Evolutionary conservation across 2,329 filamentous ascomycete genomes (phyloP).

Genomic region (Aspergillus sp.): DNA sequence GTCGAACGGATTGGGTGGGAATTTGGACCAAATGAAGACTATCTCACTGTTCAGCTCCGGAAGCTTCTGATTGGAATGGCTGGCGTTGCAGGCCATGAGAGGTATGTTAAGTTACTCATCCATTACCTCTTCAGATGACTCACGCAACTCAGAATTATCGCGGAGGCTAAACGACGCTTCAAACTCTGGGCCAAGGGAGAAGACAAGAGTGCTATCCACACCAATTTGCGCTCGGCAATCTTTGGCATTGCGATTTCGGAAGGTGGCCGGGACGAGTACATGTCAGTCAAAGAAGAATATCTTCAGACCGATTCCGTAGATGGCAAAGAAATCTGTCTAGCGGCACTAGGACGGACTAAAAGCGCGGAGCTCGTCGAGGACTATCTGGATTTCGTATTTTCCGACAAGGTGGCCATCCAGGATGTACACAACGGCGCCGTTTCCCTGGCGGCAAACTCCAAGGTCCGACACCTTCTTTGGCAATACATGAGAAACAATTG

Average conservation of each 20-base stretch:
- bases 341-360: conserved; percentile 72
- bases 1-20: conserved; percentile 84
- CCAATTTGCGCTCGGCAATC: conserved; percentile 75
- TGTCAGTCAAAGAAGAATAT: conserved; percentile 82
- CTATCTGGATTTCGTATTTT: conserved; percentile 73
- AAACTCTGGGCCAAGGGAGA: conserved; percentile 68
- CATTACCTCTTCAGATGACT: not conserved
- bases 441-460: conserved; percentile 69
- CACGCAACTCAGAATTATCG: conserved; percentile 54
- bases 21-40: conserved; percentile 74
- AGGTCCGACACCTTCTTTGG: conserved; percentile 76
- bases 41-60: conserved; percentile 76
- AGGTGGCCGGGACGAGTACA: conserved; percentile 67
- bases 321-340: conserved; percentile 81
- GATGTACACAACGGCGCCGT: conserved; percentile 83
- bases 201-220: conserved; percentile 70
- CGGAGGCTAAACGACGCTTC: conserved; percentile 77
- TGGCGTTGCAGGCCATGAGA: conserved; percentile 72
- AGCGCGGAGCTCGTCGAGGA: conserved; percentile 66
- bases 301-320: conserved; percentile 79
- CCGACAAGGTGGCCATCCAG: conserved; percentile 77
- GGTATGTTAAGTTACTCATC: conserved; percentile 49
- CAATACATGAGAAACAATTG: conserved; percentile 82
- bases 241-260: conserved; percentile 78
- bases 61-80: conserved; percentile 77